These are phyloP conservation scores for Stellera chamaejasme DNA, from an alignment of 345 rosid genomes.

Conservation along the genomic window DNA sequence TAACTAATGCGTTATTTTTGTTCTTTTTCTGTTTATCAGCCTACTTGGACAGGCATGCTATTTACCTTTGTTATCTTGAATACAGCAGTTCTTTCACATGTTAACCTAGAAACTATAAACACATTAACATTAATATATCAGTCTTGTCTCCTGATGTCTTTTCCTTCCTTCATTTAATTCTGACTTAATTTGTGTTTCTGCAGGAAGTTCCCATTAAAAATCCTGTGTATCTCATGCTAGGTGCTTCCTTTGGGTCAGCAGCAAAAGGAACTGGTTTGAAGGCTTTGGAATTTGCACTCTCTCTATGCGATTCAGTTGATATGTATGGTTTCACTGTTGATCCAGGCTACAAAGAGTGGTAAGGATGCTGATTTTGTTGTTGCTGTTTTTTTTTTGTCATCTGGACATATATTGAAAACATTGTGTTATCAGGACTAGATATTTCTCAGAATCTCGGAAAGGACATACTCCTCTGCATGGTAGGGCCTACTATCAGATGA, in stretches of 20 bases:
- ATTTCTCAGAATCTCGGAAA: slow-evolving; percentile 89
- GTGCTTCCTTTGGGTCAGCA: slow-evolving; percentile 95
- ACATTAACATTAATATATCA: too few species aligned
- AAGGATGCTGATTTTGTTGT: slow-evolving; percentile 8
- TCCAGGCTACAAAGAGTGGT: slow-evolving; percentile 97
- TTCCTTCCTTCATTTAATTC: not conserved
- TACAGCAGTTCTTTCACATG: too few species aligned
- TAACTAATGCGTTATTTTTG: too few species aligned
- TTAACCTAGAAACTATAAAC: too few species aligned
- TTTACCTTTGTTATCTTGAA: too few species aligned
- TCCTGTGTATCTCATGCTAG: slow-evolving; percentile 88
- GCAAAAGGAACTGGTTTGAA: slow-evolving; percentile 97
- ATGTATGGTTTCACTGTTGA: slow-evolving; percentile 98
- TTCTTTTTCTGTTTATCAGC: too few species aligned
- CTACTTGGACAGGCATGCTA: too few species aligned
- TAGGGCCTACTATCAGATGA: slow-evolving; percentile 96
- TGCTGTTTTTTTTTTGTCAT: not conserved
- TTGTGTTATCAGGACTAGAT: slow-evolving; percentile 70
- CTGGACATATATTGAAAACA: slow-evolving; percentile 9
- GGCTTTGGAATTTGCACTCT: slow-evolving; percentile 94
- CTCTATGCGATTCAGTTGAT: slow-evolving; percentile 81
- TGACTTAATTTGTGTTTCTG: slow-evolving; percentile 15
- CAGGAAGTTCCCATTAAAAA: slow-evolving; percentile 95
- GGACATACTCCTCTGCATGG: slow-evolving; percentile 99
- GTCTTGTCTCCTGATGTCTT: not conserved